phyloP scores from a whole-genome alignment of 805 yeast genomes.

The Maudiozyma serrabonitensis region DNA sequence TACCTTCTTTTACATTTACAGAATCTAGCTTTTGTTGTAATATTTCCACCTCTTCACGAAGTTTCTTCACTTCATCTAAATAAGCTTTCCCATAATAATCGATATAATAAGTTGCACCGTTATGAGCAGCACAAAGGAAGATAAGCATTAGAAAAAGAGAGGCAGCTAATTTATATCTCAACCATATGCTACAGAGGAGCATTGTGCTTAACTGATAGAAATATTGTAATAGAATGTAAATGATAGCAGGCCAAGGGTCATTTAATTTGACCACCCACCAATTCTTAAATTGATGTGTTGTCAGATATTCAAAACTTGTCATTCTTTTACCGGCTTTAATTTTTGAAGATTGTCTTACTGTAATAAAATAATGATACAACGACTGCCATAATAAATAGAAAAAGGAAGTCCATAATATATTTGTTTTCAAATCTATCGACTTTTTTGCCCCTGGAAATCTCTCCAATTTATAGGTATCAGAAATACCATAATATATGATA shows the following conservation, averaged over 20 bases:
- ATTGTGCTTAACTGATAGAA: conserved; percentile 78
- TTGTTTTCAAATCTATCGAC: conserved; percentile 40
- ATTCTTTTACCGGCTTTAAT: conserved; percentile 70
- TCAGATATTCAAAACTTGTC: conserved; percentile 79
- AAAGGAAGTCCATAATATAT: conserved; percentile 63
- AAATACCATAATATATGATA: conserved; percentile 73
- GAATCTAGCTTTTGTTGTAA: conserved; percentile 35
- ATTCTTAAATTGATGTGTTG: conserved; percentile 55
- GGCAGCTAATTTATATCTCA: conserved; percentile 56
- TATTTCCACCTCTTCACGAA: conserved; percentile 61
- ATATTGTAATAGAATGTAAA: conserved; percentile 80
- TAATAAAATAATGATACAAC: conserved; percentile 82
- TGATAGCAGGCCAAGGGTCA: conserved; percentile 75
- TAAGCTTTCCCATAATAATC: conserved; percentile 86
- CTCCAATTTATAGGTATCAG: conserved; percentile 36
- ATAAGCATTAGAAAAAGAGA: conserved; percentile 58
- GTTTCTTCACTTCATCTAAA: conserved; percentile 69
- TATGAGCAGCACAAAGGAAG: conserved; percentile 73
- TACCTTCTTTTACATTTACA: not conserved
- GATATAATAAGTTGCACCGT: conserved; percentile 91
- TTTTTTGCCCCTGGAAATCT: conserved; percentile 73
- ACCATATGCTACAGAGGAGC: conserved; percentile 87
- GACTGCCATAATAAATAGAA: conserved; percentile 87
- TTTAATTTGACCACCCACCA: conserved; percentile 83
- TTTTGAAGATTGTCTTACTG: conserved; percentile 66